These are phyloP conservation scores for Curvularia hawaiiensis DNA, from an alignment of 2,329 filamentous ascomycete genomes.

Conservation along the genomic window DNA sequence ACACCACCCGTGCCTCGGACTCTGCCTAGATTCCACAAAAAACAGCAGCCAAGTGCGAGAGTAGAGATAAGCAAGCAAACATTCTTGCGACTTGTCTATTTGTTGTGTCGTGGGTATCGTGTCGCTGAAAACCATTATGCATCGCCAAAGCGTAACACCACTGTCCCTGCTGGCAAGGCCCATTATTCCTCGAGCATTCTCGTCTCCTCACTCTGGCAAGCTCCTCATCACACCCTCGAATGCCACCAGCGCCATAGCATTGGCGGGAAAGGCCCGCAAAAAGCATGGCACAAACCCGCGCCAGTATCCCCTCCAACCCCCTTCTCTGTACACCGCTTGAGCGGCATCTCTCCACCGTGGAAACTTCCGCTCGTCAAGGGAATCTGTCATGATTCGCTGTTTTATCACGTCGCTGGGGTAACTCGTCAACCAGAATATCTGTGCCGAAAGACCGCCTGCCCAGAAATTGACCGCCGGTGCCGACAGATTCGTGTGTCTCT, in stretches of 20 bases:
- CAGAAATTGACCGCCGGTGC: constrained; percentile 91
- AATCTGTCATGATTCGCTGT: constrained; percentile 96
- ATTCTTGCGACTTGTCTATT: neutral
- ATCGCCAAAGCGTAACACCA: neutral
- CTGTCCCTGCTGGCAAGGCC: neutral
- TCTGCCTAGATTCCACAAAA: neutral
- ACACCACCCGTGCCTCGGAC: neutral
- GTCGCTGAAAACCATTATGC: neutral
- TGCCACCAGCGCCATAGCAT: constrained; percentile 88
- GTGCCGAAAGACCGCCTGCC: constrained; percentile 91
- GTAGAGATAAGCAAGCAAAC: neutral
- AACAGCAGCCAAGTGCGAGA: neutral
- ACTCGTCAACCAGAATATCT: constrained; percentile 91
- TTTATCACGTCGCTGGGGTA: constrained; percentile 95
- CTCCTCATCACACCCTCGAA: constrained; percentile 89
- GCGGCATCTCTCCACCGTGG: constrained; percentile 81
- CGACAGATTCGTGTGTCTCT: constrained; percentile 70
- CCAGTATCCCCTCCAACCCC: constrained; percentile 82
- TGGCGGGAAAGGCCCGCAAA: constrained; percentile 90
- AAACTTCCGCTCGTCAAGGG: constrained; percentile 72
- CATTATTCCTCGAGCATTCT: neutral
- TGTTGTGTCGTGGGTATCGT: constrained; percentile 1
- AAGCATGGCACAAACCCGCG: constrained; percentile 94
- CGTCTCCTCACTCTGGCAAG: constrained; percentile 35
- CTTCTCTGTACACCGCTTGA: constrained; percentile 73